Evolutionary conservation across 192 early-diverging fungal species (phyloP).

Genomic region (Backusella luteola): DNA sequence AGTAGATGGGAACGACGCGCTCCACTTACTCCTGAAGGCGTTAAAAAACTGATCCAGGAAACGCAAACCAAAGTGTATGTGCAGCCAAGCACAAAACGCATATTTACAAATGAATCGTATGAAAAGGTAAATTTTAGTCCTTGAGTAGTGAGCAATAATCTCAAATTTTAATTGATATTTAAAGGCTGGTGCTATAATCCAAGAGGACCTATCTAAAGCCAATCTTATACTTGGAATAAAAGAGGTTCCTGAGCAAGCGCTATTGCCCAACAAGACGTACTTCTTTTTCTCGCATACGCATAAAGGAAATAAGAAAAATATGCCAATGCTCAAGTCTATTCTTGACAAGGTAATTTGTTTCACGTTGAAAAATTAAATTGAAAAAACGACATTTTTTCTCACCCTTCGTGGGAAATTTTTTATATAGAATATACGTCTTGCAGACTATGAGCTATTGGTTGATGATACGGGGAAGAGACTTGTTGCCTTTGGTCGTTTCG

Average conservation of each 20-base stretch:
- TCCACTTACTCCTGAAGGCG: conserved; percentile 83
- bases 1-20: conserved; percentile 96
- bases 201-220: conserved; percentile 84
- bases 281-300: conserved; percentile 96
- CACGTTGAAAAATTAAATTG: not conserved
- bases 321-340: conserved; percentile 83
- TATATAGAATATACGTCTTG: conserved; percentile 75
- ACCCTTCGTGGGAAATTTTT: conserved; percentile 1
- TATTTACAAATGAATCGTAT: conserved; percentile 86
- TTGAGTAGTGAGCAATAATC: no score
- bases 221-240: conserved; percentile 97
- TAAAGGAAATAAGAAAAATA: conserved; percentile 95
- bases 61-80: conserved; percentile 82
- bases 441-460: conserved; percentile 95
- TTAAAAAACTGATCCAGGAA: conserved; percentile 82
- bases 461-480: conserved; percentile 72
- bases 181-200: conserved; percentile 78
- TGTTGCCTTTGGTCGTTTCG: conserved; percentile 91
- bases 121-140: conserved; percentile 45
- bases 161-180: not conserved
- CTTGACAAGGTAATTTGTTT: conserved; percentile 74
- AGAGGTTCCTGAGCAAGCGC: conserved; percentile 82
- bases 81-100: conserved; percentile 91
- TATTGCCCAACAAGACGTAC: conserved; percentile 90
- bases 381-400: not conserved